phyloP scores from a whole-genome alignment of 177 flowering plant genomes.

The Tripterygium wilfordii region DNA sequence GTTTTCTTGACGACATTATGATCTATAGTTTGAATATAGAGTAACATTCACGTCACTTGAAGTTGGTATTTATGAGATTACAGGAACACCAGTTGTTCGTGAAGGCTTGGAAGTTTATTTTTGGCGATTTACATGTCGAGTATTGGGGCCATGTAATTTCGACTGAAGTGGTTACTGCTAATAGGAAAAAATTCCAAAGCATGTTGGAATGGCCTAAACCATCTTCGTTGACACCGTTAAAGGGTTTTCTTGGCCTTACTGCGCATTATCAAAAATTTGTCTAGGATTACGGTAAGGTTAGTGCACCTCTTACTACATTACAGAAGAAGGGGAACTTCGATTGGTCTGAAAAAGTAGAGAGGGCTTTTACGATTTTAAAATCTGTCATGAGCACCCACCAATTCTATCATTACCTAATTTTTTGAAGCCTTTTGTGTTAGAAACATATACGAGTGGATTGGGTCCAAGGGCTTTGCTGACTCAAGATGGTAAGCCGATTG shows the following conservation, averaged over 20 bases:
- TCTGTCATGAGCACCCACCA: not conserved
- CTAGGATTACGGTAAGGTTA: not conserved
- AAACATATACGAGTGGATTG: not conserved
- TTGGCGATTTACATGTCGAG: not conserved
- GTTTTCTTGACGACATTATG: slow-evolving; percentile 12
- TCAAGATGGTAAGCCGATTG: not conserved
- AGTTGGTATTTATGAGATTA: not conserved
- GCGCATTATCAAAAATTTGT: slow-evolving; percentile 9
- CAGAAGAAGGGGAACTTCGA: not conserved
- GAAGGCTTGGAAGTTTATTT: slow-evolving; percentile 2
- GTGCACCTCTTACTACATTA: not conserved
- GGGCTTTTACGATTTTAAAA: not conserved
- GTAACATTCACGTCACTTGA: not conserved
- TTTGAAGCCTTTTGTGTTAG: not conserved
- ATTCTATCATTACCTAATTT: not conserved
- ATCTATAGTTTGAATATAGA: not conserved
- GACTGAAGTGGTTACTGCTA: not conserved
- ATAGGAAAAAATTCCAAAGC: not conserved
- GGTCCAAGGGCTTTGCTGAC: not conserved
- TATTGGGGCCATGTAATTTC: slow-evolving; percentile 9
- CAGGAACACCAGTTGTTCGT: not conserved
- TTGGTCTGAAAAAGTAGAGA: not conserved
- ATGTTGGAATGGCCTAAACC: slow-evolving; percentile 2
- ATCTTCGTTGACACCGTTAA: not conserved
- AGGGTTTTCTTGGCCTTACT: slow-evolving; percentile 8